Evolutionary conservation across 2,329 filamentous ascomycete species (phyloP), one percentile per base, ranked within the genome.

Genomic region (Niveomyces coronatus): DNA sequence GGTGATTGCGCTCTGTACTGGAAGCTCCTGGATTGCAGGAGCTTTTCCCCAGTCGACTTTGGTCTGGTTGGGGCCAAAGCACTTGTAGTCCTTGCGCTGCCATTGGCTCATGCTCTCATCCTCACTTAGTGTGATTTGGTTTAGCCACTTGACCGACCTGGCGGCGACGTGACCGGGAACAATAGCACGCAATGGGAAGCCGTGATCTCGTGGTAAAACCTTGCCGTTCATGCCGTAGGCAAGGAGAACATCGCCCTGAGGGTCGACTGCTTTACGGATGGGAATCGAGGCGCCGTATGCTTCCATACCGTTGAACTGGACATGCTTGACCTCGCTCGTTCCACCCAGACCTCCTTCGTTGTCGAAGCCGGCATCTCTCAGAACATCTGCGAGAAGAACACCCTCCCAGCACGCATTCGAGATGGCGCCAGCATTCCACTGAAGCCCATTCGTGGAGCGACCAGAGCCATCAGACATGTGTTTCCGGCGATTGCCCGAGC

Each of bases 51-150:
- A 82, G 53, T 80, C 68, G 5, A 74, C 68, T 16, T 67, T 65
- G 22, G 61, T 61, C 52, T 77, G 67, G 49, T 79, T 79, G 4
- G 78, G 77, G 0, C 77, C 75, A 42, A 82, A 81, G 49, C 71
- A 74, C 53, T 82, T 82, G 57, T 83, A 82, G 52, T 83, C 79
- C 14, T 71, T 66, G 16, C 73, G 65, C 51, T 82, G 76, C 76
- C 77, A 80, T 50, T 79, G 71, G 30, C 70, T 77, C 4, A 67
- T 57, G 47, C 75, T 79, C 54, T 84, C 79, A 45, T 83, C 79
- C 40, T 77, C 74, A 27, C 75, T 73, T 2, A 83, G 62, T 0
- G 72, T 67, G 38, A 84, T 76, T 31, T 71, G 70, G 44, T 67
- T 74, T 2, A 84, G 60, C 79, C 79, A 84, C 50, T 84, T 84